Conservation (phyloP, 2,329 filamentous ascomycete species). For the Pestalotiopsis sp. region DNA sequence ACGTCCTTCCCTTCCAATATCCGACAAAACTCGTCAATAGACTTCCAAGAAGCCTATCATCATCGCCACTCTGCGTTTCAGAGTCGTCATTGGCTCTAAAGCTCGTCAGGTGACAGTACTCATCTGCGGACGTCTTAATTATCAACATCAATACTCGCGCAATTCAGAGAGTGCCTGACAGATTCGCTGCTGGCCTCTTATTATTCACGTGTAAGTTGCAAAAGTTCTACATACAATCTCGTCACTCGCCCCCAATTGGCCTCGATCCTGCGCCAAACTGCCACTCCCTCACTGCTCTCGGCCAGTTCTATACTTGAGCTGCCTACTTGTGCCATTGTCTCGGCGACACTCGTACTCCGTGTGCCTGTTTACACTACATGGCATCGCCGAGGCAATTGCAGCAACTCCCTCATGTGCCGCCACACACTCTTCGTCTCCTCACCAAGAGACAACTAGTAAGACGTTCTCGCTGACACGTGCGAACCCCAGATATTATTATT, state of each 20-base stretch:
- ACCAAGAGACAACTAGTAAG: constrained; percentile 7
- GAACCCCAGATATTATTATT: neutral
- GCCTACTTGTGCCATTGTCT: neutral
- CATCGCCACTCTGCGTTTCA: constrained; percentile 41
- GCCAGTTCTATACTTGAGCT: neutral
- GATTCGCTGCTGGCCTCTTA: constrained; percentile 15
- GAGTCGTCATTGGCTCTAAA: constrained; percentile 46
- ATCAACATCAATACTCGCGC: constrained; percentile 28
- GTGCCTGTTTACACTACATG: constrained; percentile 20
- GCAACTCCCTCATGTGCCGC: neutral
- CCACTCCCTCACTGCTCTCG: constrained; percentile 16
- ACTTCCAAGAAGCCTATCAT: constrained; percentile 51
- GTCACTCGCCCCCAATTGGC: neutral
- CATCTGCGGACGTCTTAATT: constrained; percentile 42
- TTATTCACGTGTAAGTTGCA: neutral
- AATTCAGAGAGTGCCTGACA: constrained; percentile 27
- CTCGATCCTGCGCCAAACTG: constrained; percentile 1
- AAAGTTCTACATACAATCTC: neutral
- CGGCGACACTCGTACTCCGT: constrained; percentile 8
- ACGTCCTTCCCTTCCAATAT: constrained; percentile 40
- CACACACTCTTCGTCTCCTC: neutral
- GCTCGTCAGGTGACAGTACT: constrained; percentile 52
- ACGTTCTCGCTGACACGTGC: constrained; percentile 17
- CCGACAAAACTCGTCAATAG: constrained; percentile 31
- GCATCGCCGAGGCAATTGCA: constrained; percentile 5